phyloP scores from a whole-genome alignment of 441 rosid species.

The Adansonia grandidieri region DNA sequence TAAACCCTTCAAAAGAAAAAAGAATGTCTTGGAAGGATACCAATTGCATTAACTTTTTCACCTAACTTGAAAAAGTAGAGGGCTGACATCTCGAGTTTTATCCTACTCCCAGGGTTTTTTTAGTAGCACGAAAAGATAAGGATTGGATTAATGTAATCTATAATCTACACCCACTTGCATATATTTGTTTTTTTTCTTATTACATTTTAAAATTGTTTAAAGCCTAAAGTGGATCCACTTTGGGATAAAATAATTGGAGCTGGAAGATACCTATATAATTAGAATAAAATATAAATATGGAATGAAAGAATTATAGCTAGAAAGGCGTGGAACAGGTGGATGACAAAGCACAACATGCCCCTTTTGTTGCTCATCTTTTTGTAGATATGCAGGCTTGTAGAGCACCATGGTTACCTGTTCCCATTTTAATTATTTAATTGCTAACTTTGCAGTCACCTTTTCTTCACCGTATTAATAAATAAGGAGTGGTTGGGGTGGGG shows the following conservation, averaged over 20 bases:
- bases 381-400: slow-evolving; percentile 47
- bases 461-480: background rate
- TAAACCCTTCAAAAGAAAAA: slow-evolving; percentile 26
- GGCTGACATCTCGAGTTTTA: slow-evolving; percentile 27
- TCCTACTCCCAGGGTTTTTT: background rate
- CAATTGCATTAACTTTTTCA: slow-evolving; percentile 25
- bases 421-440: slow-evolving; percentile 27
- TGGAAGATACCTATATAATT: background rate
- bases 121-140: background rate
- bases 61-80: slow-evolving; percentile 25
- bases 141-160: background rate
- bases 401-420: slow-evolving; percentile 40
- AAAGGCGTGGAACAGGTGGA: slow-evolving; percentile 51
- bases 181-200: background rate
- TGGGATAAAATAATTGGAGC: background rate
- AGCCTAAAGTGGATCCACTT: slow-evolving; percentile 10
- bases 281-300: background rate
- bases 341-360: slow-evolving; percentile 49
- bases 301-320: slow-evolving; percentile 16
- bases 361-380: slow-evolving; percentile 39
- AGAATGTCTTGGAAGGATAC: slow-evolving; percentile 31
- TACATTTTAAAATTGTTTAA: slow-evolving; percentile 2
- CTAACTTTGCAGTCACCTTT: background rate
- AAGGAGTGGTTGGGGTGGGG: background rate
- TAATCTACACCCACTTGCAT: background rate